These are phyloP conservation scores for Solanum sitiens DNA, from an alignment of 257 asterid species.

Conservation along the genomic window DNA sequence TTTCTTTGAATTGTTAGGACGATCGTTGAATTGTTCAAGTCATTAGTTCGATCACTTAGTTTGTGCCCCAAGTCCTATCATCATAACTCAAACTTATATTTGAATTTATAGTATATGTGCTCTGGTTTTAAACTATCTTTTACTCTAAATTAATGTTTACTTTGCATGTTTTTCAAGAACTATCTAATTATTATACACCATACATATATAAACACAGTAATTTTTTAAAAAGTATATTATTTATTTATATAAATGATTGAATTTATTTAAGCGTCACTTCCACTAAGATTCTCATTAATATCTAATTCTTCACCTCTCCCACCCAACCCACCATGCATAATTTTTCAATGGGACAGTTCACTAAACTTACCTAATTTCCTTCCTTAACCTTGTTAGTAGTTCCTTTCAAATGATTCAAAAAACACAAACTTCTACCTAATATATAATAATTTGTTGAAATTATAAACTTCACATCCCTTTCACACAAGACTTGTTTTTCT, in stretches of 20 bases:
- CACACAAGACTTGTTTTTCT: too few relatives aligned
- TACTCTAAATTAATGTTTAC: not conserved
- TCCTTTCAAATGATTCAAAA: not conserved
- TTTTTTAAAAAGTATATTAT: not conserved
- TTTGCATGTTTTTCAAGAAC: not conserved
- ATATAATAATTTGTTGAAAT: too few relatives aligned
- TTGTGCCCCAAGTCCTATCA: not conserved
- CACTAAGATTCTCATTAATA: not conserved
- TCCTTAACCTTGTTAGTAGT: not conserved
- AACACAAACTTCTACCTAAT: not conserved
- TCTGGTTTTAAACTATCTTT: not conserved
- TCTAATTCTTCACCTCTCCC: not conserved
- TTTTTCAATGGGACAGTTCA: not conserved
- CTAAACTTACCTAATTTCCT: not conserved
- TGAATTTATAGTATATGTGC: not conserved
- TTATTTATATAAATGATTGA: not conserved
- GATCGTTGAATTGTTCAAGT: not conserved
- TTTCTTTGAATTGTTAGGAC: too few relatives aligned
- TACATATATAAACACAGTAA: too few relatives aligned
- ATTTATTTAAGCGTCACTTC: too few relatives aligned
- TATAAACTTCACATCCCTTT: too few relatives aligned
- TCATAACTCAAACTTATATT: not conserved
- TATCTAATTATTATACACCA: not conserved
- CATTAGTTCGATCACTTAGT: not conserved
- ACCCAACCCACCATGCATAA: not conserved